A percentile compares a stretch with the other conserved stretches of the same genome.
phyloP scores from a whole-genome alignment of 306 rosid genomes.

The Argentina anserina region DNA sequence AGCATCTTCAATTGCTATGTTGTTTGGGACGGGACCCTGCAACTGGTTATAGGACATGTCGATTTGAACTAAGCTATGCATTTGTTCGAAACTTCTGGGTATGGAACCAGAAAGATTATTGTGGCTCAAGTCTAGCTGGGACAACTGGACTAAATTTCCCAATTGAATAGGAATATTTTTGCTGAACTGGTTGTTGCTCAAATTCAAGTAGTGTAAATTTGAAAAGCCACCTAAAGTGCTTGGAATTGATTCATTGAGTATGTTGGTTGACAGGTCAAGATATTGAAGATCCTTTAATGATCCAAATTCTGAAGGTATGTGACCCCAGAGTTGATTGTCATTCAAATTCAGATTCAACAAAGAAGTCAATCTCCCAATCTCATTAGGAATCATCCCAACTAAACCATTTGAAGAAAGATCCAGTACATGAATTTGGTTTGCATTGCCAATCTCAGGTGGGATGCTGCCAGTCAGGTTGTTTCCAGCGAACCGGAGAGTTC shows the following conservation, averaged over 20 bases:
- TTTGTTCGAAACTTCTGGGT: conserved; percentile 1
- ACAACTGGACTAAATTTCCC: conserved; percentile 9
- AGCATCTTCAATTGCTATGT: not conserved
- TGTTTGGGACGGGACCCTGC: conserved; percentile 13
- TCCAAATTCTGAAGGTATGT: not conserved
- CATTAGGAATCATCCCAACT: conserved; percentile 13
- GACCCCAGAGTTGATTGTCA: conserved; percentile 12
- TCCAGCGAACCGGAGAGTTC: conserved; percentile 21
- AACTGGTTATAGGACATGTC: conserved; percentile 22
- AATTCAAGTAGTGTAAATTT: conserved; percentile 7
- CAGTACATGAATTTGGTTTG: not conserved
- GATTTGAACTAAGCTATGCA: not conserved
- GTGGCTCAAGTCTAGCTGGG: conserved; percentile 27
- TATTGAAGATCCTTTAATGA: not conserved
- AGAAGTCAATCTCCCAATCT: not conserved
- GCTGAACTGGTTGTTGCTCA: conserved; percentile 21
- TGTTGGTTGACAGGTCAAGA: conserved; percentile 26
- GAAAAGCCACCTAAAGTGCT: conserved; percentile 15
- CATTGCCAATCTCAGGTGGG: conserved; percentile 23
- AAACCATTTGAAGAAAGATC: conserved; percentile 22
- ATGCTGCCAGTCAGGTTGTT: conserved; percentile 32
- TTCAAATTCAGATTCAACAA: not conserved
- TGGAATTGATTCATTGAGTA: conserved; percentile 19
- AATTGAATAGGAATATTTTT: conserved; percentile 19
- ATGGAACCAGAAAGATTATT: conserved; percentile 27